These are phyloP conservation scores for Trametes sanguinea DNA, from an alignment of 768 basidiomycete species.

Conservation along the genomic window DNA sequence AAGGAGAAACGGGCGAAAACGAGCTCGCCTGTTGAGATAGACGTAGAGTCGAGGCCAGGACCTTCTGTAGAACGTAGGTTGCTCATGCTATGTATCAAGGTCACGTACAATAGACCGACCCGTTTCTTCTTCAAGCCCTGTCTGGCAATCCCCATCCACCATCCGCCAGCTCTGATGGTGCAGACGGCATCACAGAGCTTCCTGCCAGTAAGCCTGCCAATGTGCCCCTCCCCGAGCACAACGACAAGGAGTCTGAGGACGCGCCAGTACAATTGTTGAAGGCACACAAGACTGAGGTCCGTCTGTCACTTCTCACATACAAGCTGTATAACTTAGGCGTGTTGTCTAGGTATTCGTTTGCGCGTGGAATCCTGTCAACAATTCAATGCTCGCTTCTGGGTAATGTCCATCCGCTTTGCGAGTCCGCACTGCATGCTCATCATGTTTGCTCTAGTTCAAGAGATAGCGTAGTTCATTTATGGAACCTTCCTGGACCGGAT, in stretches of 20 bases:
- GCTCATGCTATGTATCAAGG: slow-evolving; percentile 1
- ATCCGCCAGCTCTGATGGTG: not conserved
- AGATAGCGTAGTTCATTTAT: slow-evolving; percentile 73
- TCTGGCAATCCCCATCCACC: slow-evolving; percentile 32
- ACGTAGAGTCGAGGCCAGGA: not conserved
- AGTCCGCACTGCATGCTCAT: not conserved
- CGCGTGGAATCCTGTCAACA: slow-evolving; percentile 70
- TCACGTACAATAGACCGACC: slow-evolving; percentile 1
- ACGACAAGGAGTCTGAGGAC: not conserved
- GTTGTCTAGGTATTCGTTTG: slow-evolving; percentile 73
- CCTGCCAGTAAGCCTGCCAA: not conserved
- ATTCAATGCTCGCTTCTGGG: slow-evolving; percentile 72
- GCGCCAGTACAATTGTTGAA: slow-evolving; percentile 15
- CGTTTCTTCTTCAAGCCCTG: slow-evolving; percentile 2
- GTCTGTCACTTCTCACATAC: slow-evolving; percentile 1
- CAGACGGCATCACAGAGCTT: not conserved
- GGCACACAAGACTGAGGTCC: slow-evolving; percentile 47
- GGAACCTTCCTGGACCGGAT: slow-evolving; percentile 54
- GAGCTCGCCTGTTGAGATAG: slow-evolving; percentile 6
- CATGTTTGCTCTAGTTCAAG: slow-evolving; percentile 52
- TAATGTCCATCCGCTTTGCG: slow-evolving; percentile 26
- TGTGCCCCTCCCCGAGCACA: not conserved
- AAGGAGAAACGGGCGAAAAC: slow-evolving; percentile 66
- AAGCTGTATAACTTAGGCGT: not conserved
- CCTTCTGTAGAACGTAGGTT: slow-evolving; percentile 21